Conservation (phyloP, 306 rosid species). For the Pyrus bretschneideri region DNA sequence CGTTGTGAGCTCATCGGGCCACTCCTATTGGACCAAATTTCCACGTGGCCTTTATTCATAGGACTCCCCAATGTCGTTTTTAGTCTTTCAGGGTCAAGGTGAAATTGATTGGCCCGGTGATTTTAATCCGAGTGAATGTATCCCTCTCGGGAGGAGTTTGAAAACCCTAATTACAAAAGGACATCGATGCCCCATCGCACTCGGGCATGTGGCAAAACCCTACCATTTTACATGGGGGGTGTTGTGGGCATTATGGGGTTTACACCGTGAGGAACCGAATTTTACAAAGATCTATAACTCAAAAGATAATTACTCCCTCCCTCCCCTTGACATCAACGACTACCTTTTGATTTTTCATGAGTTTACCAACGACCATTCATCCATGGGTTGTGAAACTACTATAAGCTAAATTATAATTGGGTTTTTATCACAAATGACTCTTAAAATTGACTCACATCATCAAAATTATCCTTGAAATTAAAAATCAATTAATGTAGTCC, state of each 20-base stretch:
- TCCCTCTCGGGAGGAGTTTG: conserved; percentile 19
- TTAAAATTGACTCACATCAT: too few relatives aligned
- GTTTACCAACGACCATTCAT: background rate
- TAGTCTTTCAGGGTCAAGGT: background rate
- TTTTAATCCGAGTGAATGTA: conserved; percentile 24
- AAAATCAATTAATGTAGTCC: too few relatives aligned
- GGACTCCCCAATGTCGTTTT: fast-evolving
- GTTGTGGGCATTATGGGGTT: background rate
- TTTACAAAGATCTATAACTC: background rate
- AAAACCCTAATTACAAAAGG: conserved; percentile 71
- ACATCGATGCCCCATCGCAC: conserved; percentile 40
- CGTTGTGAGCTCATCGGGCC: background rate
- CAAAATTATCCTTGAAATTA: too few relatives aligned
- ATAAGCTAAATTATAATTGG: background rate
- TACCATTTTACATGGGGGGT: background rate
- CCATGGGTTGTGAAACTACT: background rate
- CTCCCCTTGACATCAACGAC: background rate
- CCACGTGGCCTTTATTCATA: background rate
- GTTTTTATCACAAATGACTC: too few relatives aligned
- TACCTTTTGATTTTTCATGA: background rate
- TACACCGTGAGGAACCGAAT: background rate
- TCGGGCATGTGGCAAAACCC: conserved; percentile 10
- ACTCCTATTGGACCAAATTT: background rate
- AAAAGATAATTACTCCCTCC: too few relatives aligned
- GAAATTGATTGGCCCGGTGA: conserved; percentile 30